Evolutionary conservation across 169 alveolate species (phyloP), one percentile per base, ranked within the genome.

Genomic region (Cardiosporidium cionae): DNA sequence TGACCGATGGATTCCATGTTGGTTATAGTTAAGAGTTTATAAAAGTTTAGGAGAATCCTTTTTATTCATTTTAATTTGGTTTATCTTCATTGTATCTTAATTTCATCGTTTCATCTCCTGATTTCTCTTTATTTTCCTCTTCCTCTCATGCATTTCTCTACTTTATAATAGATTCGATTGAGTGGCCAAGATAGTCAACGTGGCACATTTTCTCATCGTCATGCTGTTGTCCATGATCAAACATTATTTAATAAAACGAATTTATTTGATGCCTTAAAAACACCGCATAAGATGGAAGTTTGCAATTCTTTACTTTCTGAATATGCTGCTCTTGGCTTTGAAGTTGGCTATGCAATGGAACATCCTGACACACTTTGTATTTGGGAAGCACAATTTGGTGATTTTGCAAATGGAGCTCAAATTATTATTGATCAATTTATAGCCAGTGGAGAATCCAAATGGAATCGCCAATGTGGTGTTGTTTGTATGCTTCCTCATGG

Each of bases 151-250:
- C 58, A 63, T 9, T 29, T n/a, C 66, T n/a, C 53, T 66, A 25
- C 67, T 66, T 44, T 29, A 27, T 22, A 27, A 22, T 65, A 79
- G 80, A 92, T 94, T 4, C 88, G 98, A 68, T 66, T 92, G 7
- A 84, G 90, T 25, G 99, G 99, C 0, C 95, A 96, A 70, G 99
- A 96, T 73, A 93, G 93, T 36, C 95, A 93, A 77, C 88, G 99
- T 52, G 99, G 99, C 28, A 95, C 99, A 1, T 95, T 95, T 76
- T 92, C 97, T 0, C 98, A 95, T 71, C 79, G 99, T 68, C 99
- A 96, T 77, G 92, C 98, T 1, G 91, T 86, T 23, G 80, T 95
- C 7, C 95, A 92, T 81, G 93, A 93, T 44, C 95, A 93, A 79
- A 82, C 52, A 53, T 33, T 54, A 7, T 72, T 52, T 33, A 71